A percentile compares a stretch with the other conserved stretches of the same genome.
Evolutionary conservation across 176 grass and related monocot genomes (phyloP).

Genomic region (Triticum monococcum): DNA sequence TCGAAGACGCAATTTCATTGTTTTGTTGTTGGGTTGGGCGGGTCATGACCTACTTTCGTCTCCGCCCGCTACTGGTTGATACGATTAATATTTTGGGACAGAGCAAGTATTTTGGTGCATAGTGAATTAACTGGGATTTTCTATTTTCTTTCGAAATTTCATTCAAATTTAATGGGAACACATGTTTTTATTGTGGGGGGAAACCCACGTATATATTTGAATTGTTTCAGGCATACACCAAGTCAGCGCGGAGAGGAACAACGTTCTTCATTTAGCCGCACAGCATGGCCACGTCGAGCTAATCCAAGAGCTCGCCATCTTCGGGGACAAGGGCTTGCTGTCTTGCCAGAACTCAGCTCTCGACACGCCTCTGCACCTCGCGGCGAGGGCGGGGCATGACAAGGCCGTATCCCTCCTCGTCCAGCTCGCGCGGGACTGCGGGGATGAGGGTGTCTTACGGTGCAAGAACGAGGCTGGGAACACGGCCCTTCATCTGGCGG

Average conservation of each 20-base stretch:
- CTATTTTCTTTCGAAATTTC: no score
- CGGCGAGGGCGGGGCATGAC: slow-evolving; percentile 8
- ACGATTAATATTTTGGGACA: no score
- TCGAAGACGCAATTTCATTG: no score
- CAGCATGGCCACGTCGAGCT: not conserved
- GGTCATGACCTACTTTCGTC: no score
- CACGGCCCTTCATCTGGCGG: slow-evolving; percentile 17
- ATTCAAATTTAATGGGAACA: no score
- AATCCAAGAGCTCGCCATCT: slow-evolving; percentile 5
- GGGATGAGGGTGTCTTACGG: not conserved
- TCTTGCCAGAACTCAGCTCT: not conserved
- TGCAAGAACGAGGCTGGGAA: not conserved
- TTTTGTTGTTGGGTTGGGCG: no score
- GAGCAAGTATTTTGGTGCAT: no score
- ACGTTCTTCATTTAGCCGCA: not conserved
- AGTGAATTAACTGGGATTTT: no score
- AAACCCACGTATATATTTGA: not conserved
- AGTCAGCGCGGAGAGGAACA: not conserved
- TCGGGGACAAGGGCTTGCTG: not conserved
- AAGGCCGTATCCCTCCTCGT: not conserved
- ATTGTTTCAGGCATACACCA: slow-evolving; percentile 11
- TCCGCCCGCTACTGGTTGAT: no score
- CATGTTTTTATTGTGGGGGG: no score
- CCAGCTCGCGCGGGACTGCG: not conserved
- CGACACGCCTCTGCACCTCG: slow-evolving; percentile 22